Conservation (phyloP, 2,329 filamentous ascomycete genomes). For the Exophiala spinifera region DNA sequence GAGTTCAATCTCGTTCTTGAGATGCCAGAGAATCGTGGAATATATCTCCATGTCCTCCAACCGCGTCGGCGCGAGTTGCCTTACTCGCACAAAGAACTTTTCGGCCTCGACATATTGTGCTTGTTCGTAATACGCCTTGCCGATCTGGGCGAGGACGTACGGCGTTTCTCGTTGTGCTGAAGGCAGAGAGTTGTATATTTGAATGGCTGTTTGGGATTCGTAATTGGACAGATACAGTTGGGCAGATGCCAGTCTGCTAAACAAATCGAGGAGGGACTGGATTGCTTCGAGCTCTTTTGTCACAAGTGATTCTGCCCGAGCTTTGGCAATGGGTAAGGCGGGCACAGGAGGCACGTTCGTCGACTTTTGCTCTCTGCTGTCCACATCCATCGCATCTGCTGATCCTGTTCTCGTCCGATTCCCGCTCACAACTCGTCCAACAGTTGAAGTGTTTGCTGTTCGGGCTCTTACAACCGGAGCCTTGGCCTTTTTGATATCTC, state of each 20-base stretch:
- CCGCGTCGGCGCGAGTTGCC: conserved; percentile 74
- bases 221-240: conserved; percentile 78
- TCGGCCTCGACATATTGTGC: conserved; percentile 82
- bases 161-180: conserved; percentile 79
- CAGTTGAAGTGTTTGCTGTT: conserved; percentile 64
- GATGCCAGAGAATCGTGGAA: conserved; percentile 97
- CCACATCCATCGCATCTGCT: conserved; percentile 62
- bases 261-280: conserved; percentile 71
- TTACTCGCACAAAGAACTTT: conserved; percentile 76
- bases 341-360: conserved; percentile 34
- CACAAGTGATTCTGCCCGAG: conserved; percentile 25
- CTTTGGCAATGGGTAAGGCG: conserved; percentile 33
- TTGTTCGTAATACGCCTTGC: conserved; percentile 87
- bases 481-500: conserved; percentile 81
- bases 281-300: conserved; percentile 71
- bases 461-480: conserved; percentile 68
- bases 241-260: conserved; percentile 76
- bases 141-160: conserved; percentile 89
- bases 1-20: conserved; percentile 87
- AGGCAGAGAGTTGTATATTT: conserved; percentile 68
- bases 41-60: conserved; percentile 97
- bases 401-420: conserved; percentile 71
- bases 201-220: conserved; percentile 72
- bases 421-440: conserved; percentile 84
- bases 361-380: conserved; percentile 59